phyloP scores from a whole-genome alignment of 352 stramenopile species.

The Phytophthora podocarpi region DNA sequence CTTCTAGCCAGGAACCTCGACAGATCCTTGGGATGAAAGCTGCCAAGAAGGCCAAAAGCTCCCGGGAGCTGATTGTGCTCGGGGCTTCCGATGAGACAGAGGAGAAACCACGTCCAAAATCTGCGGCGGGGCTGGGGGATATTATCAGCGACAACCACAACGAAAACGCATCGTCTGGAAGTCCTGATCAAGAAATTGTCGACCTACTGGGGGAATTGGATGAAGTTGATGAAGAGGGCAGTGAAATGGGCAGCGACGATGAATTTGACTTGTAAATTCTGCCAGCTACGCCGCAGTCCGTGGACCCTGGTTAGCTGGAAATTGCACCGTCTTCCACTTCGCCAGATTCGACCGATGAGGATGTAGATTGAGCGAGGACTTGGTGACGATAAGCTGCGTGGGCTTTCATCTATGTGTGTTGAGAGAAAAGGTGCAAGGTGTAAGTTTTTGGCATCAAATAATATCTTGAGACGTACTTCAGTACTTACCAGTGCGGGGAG shows the following conservation, averaged over 20 bases:
- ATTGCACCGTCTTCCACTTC: constrained; percentile 35
- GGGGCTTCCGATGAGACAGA: constrained; percentile 1
- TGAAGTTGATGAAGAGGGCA: constrained; percentile 11
- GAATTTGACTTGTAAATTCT: constrained; percentile 18
- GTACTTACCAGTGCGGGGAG: constrained; percentile 32
- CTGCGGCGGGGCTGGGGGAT: not conserved
- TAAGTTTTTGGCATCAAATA: not conserved
- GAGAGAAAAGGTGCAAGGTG: constrained; percentile 3
- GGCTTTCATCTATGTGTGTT: constrained; percentile 18
- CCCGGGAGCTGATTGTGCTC: constrained; percentile 7
- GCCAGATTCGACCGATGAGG: constrained; percentile 38
- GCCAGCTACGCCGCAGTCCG: not conserved
- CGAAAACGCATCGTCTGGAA: not conserved
- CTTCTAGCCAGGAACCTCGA: constrained; percentile 3
- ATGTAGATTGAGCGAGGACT: constrained; percentile 20
- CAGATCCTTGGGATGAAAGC: constrained; percentile 6
- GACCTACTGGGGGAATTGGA: constrained; percentile 25
- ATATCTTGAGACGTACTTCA: not conserved
- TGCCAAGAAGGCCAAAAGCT: constrained; percentile 26
- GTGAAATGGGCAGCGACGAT: constrained; percentile 28
- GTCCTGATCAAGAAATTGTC: constrained; percentile 20
- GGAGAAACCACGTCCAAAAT: constrained; percentile 12
- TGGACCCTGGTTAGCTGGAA: constrained; percentile 3
- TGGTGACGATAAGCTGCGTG: constrained; percentile 27
- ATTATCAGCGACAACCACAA: constrained; percentile 2